phyloP scores from a whole-genome alignment of 2,329 filamentous ascomycete species.

The Madurella mycetomatis region DNA sequence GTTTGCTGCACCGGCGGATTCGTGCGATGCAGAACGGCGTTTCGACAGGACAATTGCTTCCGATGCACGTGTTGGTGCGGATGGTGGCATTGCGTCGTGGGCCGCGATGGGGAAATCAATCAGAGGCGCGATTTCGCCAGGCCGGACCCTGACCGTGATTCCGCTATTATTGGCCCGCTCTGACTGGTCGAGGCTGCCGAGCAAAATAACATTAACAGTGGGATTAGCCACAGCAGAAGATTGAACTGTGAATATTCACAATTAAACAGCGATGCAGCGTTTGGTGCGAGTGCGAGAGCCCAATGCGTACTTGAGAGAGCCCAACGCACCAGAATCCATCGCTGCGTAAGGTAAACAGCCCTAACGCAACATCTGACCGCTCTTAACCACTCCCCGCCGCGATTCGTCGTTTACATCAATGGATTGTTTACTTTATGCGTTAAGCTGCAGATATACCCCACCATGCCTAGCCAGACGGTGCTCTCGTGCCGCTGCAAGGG shows the following conservation, averaged over 20 bases:
- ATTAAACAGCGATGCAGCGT: not conserved
- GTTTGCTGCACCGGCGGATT: not conserved
- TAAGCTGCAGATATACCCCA: slow-evolving; percentile 18
- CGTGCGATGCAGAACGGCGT: slow-evolving; percentile 3
- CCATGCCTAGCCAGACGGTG: not conserved
- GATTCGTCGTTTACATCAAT: slow-evolving; percentile 16
- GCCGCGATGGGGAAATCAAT: slow-evolving; percentile 8
- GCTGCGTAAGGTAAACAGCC: slow-evolving; percentile 9
- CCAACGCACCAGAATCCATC: not conserved
- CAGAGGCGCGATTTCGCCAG: slow-evolving; percentile 4
- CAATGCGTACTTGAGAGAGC: not conserved
- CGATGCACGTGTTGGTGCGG: not conserved
- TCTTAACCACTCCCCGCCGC: not conserved
- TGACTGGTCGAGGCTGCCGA: slow-evolving; percentile 22
- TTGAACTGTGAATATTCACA: not conserved
- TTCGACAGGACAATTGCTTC: slow-evolving; percentile 6
- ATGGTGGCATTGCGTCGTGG: slow-evolving; percentile 18
- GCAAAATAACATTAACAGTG: slow-evolving; percentile 11
- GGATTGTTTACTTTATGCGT: slow-evolving; percentile 24
- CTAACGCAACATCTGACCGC: slow-evolving; percentile 4
- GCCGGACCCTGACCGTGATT: slow-evolving; percentile 25
- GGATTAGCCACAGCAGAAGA: slow-evolving; percentile 3
- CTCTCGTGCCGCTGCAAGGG: too few relatives aligned
- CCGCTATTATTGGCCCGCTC: slow-evolving; percentile 19
- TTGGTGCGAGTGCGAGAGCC: not conserved